Conservation (phyloP, 129 eudicot genomes). For the carrot (Daucus carota) region DNA sequence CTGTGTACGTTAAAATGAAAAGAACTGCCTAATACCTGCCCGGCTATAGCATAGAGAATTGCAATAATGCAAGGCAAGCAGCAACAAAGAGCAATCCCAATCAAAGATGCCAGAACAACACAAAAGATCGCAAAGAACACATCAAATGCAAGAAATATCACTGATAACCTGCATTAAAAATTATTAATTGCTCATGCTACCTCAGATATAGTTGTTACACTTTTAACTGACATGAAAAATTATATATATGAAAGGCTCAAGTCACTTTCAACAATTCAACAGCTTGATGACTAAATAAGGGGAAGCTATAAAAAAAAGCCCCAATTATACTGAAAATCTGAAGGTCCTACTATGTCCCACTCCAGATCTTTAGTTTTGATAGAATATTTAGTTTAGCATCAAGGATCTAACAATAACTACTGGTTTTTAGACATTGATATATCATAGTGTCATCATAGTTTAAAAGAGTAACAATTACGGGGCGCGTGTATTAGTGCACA, state of each 20-base stretch:
- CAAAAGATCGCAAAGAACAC: conserved; percentile 96
- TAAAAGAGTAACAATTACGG: too few relatives aligned
- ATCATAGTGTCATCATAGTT: neutral
- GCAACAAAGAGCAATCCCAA: conserved; percentile 96
- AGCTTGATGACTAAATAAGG: neutral
- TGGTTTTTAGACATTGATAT: neutral
- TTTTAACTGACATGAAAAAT: neutral
- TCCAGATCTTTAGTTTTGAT: neutral
- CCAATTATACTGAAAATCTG: neutral
- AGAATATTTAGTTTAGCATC: neutral
- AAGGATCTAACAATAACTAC: neutral
- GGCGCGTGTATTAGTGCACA: neutral
- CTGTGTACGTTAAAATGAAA: neutral
- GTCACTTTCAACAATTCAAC: neutral
- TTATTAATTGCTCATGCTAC: neutral
- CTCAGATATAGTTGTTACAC: too few relatives aligned
- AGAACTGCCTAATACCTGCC: conserved; percentile 47
- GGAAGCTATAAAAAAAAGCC: neutral
- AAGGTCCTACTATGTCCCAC: neutral
- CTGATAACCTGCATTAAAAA: conserved; percentile 64
- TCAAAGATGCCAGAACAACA: conserved; percentile 85
- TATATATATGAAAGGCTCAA: neutral
- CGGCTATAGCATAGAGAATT: conserved; percentile 84
- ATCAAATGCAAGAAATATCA: conserved; percentile 87
- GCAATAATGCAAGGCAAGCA: conserved; percentile 98